A percentile compares a stretch with the other conserved stretches of the same genome.
phyloP scores from a whole-genome alignment of 192 early-diverging fungal genomes.

The Coemansia sp. region DNA sequence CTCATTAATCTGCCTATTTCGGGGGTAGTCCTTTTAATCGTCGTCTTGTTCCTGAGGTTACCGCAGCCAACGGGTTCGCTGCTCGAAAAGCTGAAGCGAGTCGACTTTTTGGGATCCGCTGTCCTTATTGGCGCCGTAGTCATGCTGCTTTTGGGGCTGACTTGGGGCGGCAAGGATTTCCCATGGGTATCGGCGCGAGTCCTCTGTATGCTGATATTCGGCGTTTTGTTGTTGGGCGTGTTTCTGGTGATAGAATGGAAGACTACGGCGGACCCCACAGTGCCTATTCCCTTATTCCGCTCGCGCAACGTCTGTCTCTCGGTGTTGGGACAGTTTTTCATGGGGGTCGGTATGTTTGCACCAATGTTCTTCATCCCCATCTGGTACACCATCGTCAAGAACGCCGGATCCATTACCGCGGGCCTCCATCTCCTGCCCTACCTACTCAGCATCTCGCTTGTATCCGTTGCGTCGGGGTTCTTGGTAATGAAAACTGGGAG shows the following conservation, averaged over 20 bases:
- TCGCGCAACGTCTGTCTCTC: constrained; percentile 62
- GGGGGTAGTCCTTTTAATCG: constrained; percentile 29
- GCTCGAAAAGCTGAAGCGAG: constrained; percentile 57
- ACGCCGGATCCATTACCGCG: constrained; percentile 56
- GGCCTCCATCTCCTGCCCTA: constrained; percentile 70
- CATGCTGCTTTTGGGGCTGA: constrained; percentile 62
- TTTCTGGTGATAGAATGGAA: constrained; percentile 63
- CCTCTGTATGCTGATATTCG: constrained; percentile 60
- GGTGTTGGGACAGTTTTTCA: constrained; percentile 54
- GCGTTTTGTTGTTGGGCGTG: constrained; percentile 42
- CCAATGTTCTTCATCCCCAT: constrained; percentile 66
- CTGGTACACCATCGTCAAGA: constrained; percentile 65
- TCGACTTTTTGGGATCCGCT: constrained; percentile 65
- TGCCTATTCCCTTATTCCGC: constrained; percentile 56
- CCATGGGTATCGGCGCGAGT: constrained; percentile 62
- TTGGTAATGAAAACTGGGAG: constrained; percentile 58
- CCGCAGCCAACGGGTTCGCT: constrained; percentile 51
- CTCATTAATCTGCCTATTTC: constrained; percentile 60
- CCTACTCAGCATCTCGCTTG: constrained; percentile 58
- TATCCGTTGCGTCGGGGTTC: constrained; percentile 59
- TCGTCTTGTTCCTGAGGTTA: constrained; percentile 58
- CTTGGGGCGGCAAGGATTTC: constrained; percentile 65
- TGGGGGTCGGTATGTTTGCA: constrained; percentile 63
- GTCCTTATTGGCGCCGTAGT: constrained; percentile 58
- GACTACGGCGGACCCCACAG: constrained; percentile 61